Base-by-base conservation (phyloP, 192 early-diverging fungal species). In the Coemansia sp. region DNA sequence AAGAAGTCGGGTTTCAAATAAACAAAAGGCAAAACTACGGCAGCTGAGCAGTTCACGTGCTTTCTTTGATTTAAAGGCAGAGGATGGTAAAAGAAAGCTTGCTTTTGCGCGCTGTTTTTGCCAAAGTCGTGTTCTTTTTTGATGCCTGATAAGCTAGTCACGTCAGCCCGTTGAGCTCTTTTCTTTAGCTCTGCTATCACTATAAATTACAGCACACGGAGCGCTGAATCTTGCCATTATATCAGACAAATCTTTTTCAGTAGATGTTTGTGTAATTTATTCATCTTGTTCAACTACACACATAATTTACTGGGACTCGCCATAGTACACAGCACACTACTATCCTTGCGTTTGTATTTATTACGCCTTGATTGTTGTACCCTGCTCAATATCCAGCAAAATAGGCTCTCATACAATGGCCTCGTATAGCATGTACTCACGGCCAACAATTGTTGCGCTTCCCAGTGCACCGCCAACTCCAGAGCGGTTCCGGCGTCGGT, bases 381-480 rank as follows among this genome's bases (percentile, higher is more conserved):
- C 29, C 29, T 32, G 29, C 29, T 32, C 29, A 32, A 32, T 32
- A 32, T 32, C 29, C 29, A 32, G 29, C 29, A 32, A 32, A 32
- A 32, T 43, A 43, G 41, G 12, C 41, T 15, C 15, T 15, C 41
- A 43, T 15, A 43, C 41, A 43, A 43, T 43, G 41, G 12, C 41
- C 41, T 15, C 27, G 41, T 60, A 56, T 5, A 23, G 39, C 14
- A 14, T 17, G n/a, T 27, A 32, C 38, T 21, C 22, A 15, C 65
- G 47, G 8, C 21, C 57, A 17, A 58, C 67, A 12, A 63, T 62
- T 52, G 61, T 58, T n/a, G 60, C 60, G 15, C 55, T 62, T 12
- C 8, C 55, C 12, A 27, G 17, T 11, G 47, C 53, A 10, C 2
- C 60, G 15, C 32, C 53, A 39, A 43, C 45, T 25, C 55, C 49